Conservation (phyloP, 371 early-diverging fungal genomes). For the Mucor indicus region DNA sequence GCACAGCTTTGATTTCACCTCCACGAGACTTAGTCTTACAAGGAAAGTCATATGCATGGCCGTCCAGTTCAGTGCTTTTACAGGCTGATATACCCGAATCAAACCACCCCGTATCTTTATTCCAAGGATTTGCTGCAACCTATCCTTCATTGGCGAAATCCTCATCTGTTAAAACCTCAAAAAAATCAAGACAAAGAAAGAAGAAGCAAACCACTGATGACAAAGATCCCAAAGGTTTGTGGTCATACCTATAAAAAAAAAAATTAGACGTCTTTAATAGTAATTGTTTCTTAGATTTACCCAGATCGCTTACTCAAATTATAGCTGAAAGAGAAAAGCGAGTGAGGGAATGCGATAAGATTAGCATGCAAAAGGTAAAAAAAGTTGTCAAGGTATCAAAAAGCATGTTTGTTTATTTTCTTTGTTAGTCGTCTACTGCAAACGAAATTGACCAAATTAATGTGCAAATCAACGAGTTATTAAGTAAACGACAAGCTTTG, state of each 20-base stretch:
- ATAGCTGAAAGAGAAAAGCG: conserved; percentile 52
- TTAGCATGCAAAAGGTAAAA: conserved; percentile 51
- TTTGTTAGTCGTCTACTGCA: conserved; percentile 38
- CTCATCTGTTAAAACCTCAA: conserved; percentile 23
- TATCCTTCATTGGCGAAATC: conserved; percentile 48
- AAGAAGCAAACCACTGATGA: conserved; percentile 37
- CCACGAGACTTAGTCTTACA: conserved; percentile 25
- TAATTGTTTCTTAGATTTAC: conserved; percentile 1
- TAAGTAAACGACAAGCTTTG: conserved; percentile 48
- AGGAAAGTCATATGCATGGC: conserved; percentile 29
- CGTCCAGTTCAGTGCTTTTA: conserved; percentile 45
- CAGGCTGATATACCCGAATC: conserved; percentile 61
- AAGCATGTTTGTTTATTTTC: no score
- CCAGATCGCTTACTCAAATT: conserved; percentile 30
- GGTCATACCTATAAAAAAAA: no score
- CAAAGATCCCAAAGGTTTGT: no score
- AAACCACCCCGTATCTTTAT: conserved; percentile 50
- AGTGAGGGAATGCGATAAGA: conserved; percentile 48
- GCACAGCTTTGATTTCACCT: conserved; percentile 1
- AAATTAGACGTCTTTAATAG: no score
- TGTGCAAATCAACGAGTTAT: conserved; percentile 52
- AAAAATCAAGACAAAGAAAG: conserved; percentile 26
- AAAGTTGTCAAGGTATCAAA: background rate
- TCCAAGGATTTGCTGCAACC: conserved; percentile 61
- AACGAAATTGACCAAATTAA: conserved; percentile 66